Evolutionary conservation across 768 basidiomycete species (phyloP), one percentile per base, ranked within the genome.

Genomic region (Termitomyces titanicus): DNA sequence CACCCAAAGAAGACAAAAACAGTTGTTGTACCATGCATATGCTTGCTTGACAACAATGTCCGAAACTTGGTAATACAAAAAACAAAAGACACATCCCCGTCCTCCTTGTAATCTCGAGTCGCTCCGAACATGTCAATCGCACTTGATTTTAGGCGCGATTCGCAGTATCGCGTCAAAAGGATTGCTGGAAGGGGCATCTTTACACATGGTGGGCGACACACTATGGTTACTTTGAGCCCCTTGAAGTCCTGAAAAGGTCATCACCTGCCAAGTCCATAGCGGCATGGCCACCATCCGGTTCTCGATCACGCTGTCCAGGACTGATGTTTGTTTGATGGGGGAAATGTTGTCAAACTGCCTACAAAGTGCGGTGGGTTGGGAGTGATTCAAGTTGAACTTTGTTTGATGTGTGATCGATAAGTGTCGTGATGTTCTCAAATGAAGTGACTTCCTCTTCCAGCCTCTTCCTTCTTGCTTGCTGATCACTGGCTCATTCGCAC

Each of bases 21-120:
- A 25, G 11, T 37, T 33, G 24, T 37, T 37, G 35, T 49, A 17
- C 47, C 22, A 47, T n/a, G n/a, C n/a, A n/a, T n/a, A n/a, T n/a
- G n/a, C n/a, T 15, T 33, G 47, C 35, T 25, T 37, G 47, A 25
- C 34, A 34, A 9, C 9, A n/a, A 2, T 17, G 47, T 35, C 47
- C 33, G 47, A 48, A 35, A 48, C 46, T 47, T 47, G 20, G 22
- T n/a, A 49, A 35, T 18, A 49, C 47, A 48, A 49, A 18, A 49
- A 11, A 49, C 47, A 37, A 49, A 38, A 47, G 31, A 25, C 11
- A 25, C 9, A 25, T 33, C 18, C 47, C 24, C 8, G 25, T 8
- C 35, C 5, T 25, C 47, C 37, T 37, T 49, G 24, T 35, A 25
- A 15, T 47, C 20, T n/a, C 34, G 5, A 5, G 34, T 48, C 17